Evolutionary conservation across 345 rosid species (phyloP).

Genomic region (Populus alba): DNA sequence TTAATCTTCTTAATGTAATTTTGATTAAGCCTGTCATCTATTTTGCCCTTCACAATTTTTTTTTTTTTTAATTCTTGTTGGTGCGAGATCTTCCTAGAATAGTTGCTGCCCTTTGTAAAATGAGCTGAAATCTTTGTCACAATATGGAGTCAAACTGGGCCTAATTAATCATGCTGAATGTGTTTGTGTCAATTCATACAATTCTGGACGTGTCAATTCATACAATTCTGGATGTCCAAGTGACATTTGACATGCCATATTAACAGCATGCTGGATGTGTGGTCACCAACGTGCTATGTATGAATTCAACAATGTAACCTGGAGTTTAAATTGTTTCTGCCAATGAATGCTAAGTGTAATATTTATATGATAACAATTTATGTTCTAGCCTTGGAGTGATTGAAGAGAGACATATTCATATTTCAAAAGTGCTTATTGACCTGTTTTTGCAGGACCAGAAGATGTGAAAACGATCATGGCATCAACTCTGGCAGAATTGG

Average conservation of each 20-base stretch:
- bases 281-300: background rate
- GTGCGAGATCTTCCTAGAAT: background rate
- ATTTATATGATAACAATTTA: background rate
- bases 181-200: background rate
- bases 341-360: background rate
- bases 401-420: background rate
- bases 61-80: background rate
- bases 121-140: background rate
- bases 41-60: no score
- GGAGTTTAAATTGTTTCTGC: background rate
- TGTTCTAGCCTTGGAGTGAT: background rate
- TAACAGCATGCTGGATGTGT: background rate
- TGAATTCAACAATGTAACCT: background rate
- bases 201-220: background rate
- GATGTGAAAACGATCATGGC: slow-evolving; percentile 50
- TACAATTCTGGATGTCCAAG: background rate
- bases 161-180: background rate
- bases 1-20: slow-evolving; percentile 3
- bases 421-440: slow-evolving; percentile 1
- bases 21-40: background rate
- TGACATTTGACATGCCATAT: background rate
- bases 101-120: background rate
- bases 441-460: slow-evolving; percentile 49
- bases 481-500: slow-evolving; percentile 55
- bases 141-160: background rate